Evolutionary conservation across 2,329 filamentous ascomycete species (phyloP), one percentile per base, ranked within the genome.

Genomic region (Penicillium olsonii): DNA sequence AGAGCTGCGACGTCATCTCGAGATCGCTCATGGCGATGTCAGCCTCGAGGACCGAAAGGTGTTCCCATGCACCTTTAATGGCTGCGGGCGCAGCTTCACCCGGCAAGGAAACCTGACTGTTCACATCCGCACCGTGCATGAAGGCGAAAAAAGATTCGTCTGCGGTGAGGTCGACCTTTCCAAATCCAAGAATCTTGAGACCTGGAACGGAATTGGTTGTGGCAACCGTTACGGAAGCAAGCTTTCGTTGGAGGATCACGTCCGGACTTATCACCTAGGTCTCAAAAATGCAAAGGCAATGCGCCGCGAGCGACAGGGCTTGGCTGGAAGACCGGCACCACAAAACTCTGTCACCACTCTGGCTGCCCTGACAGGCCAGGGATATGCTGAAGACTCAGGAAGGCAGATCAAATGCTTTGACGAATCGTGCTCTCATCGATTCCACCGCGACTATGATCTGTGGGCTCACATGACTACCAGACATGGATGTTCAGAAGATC

Each of bases 191-290:
- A 83, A 83, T 37, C 72, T 94, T 2, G 70, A 74, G 9, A 75
- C 70, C 5, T 95, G 90, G 87, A 76, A 82, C 48, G 80, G 78
- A 18, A 71, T 78, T 9, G 88, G 87, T 14, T 97, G 92, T 64
- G 88, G 87, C 2, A 82, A 84, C 53, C 80, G 81, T 29, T 94
- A 95, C 63, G 82, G 83, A 50, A 88, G 87, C 53, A 96, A 95
- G 68, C 80, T 83, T 15, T 84, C 84, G 24, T 79, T 96, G 0
- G 88, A 92, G 68, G 87, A 94, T 57, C 92, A 97, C 66, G 80
- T 96, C 37, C 85, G 89, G 17, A 90, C 87, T 40, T 82, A 89
- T 18, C 92, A 97, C 67, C 75, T 96, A 20, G 84, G 85, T n/a
- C 72, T 82, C 18, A 70, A 62, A 57, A 73, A 75, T 56, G 65